Base-by-base conservation (phyloP, 306 rosid genomes). In the Purshia tridentata region DNA sequence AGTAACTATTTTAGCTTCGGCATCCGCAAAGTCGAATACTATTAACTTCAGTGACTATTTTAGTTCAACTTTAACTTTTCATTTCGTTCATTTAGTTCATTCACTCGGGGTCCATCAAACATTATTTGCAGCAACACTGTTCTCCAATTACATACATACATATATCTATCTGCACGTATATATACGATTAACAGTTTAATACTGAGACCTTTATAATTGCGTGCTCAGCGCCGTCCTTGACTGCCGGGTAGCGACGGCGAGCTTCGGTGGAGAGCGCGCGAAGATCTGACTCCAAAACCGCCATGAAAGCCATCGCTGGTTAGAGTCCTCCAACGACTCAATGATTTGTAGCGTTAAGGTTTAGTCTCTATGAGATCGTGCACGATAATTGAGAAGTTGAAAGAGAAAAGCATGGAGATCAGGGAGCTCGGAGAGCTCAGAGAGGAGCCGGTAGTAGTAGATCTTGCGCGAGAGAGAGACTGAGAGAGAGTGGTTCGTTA, bases 241-340 rank as follows among this genome's bases (percentile, higher is more conserved):
- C 94, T 29, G 94, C 93, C 4, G 98, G 97, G 66, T 89, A 81
- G 6, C 98, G 98, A 75, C 98, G 98, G 82, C 98, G 98, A 82
- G 98, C 97, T 87, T 93, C 98, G 19, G 91, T 90, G 60, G 96
- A 93, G 76, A 93, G 94, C 16, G 98, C 96, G 60, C 98, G 98
- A 72, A 93, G 98, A 90, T 93, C 98, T 54, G 97, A 91, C 85
- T 93, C 98, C 82, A 93, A 83, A 70, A 88, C 98, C 80, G 96
- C 96, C 98, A 91, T 93, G 91, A 93, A 93, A 86, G 97, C 96
- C 98, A 93, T 93, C 77, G 75, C 73, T 78, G 81, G 20, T 19
- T 15, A 12, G 18, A 60, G 69, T 66, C 49, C 59, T 56, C 57
- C 37, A 65, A 73, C 52, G 68, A 40, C 48, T 42, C 44, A 65